Evolutionary conservation across 176 grass and related monocot species (phyloP), one percentile per base, ranked within the genome.

Genomic region (Elymus sibiricus): DNA sequence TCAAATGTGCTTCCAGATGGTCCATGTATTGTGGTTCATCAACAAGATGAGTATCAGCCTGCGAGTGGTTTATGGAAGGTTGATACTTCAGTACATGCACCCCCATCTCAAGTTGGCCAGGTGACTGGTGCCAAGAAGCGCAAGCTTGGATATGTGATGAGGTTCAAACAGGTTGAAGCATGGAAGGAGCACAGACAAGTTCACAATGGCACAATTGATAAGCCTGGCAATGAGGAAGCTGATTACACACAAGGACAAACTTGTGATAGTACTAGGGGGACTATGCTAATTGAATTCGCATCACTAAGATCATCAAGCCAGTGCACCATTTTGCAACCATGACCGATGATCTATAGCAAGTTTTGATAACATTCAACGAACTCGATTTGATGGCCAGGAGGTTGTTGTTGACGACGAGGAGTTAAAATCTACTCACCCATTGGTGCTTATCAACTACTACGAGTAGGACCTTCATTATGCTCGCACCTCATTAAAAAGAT

Each of bases 371-470:
- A 38, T 38, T 5, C 5, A 38, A 38, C 6, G 4, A 7, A 38
- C 0, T 38, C 37, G 5, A 0, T 38, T 6, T 7, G 86, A 98
- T 62, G 93, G 96, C 61, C 27, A 80, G 56, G 88, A 94, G 76
- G 86, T 94, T n/a, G 22, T 86, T 31, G 88, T 98, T 13, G 87
- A 91, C 69, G 94, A 98, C 84, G 95, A 84, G 29, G n/a, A n/a
- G n/a, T n/a, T n/a, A n/a, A n/a, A n/a, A n/a, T n/a, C n/a, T n/a
- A n/a, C 84, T 67, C 81, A 95, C 70, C 96, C 96, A 4, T 86
- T 95, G 84, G 88, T 98, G 89, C 79, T 97, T 86, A 97, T 97
- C 65, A 85, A 85, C 87, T 94, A 87, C 85, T 97, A 97, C 28
- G 92, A 97, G 82, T 88, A 94, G 76, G 84, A 89, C 25, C 84